phyloP scores from a whole-genome alignment of 2,329 filamentous ascomycete genomes.

The Penicillium sp. region DNA sequence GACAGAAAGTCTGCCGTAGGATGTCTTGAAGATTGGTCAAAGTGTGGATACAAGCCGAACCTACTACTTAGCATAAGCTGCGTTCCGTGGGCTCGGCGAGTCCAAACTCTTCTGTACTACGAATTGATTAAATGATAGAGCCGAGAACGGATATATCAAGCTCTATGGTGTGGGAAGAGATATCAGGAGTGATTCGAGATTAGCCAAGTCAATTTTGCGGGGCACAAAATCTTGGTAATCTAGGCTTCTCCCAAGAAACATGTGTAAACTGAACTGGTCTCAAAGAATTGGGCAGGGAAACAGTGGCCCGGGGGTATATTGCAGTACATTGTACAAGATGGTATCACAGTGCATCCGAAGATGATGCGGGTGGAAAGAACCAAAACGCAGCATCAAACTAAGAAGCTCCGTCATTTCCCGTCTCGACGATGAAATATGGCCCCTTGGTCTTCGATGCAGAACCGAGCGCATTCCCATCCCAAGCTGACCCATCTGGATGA shows the following conservation, averaged over 20 bases:
- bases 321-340: background rate
- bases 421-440: slow-evolving; percentile 71
- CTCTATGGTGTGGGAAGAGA: too few species aligned
- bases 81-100: too few species aligned
- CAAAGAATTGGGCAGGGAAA: background rate
- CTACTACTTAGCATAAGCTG: too few species aligned
- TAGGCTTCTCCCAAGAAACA: background rate
- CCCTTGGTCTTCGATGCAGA: slow-evolving; percentile 63
- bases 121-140: too few species aligned
- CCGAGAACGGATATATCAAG: too few species aligned
- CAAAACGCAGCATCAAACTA: background rate
- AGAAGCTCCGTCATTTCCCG: slow-evolving; percentile 13
- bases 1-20: too few species aligned
- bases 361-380: background rate
- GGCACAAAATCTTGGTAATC: too few species aligned
- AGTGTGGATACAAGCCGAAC: too few species aligned
- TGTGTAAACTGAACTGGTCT: background rate
- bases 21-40: too few species aligned
- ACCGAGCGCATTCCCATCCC: slow-evolving; percentile 67
- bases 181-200: too few species aligned
- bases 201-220: too few species aligned
- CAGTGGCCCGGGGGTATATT: slow-evolving; percentile 2
- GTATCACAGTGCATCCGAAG: background rate
- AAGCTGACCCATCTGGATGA: slow-evolving; percentile 46
- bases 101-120: too few species aligned